Evolutionary conservation across 768 basidiomycete genomes (phyloP).

Genomic region (Exidia glandulosa): DNA sequence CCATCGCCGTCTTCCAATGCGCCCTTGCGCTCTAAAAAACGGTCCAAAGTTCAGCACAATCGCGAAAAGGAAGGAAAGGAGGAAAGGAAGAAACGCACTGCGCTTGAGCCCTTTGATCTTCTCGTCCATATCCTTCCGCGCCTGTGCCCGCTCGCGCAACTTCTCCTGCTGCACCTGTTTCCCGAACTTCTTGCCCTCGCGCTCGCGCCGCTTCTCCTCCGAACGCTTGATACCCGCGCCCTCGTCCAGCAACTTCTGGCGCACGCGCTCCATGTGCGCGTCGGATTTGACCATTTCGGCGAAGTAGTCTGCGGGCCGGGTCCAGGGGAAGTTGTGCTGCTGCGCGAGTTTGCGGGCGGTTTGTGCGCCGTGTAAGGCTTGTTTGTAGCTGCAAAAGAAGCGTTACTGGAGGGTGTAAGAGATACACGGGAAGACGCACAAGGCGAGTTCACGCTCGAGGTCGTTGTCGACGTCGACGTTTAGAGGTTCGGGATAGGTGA

Average conservation of each 20-base stretch:
- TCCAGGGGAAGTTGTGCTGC: slow-evolving; percentile 73
- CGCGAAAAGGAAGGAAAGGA: background rate
- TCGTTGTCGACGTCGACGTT: slow-evolving; percentile 78
- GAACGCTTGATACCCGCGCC: slow-evolving; percentile 77
- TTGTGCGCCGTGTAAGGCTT: slow-evolving; percentile 78
- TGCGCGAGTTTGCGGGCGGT: slow-evolving; percentile 66
- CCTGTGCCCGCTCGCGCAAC: slow-evolving; percentile 75
- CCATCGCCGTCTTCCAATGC: slow-evolving; percentile 54
- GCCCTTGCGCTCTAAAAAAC: slow-evolving; percentile 65
- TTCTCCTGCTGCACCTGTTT: slow-evolving; percentile 97
- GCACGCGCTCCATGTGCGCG: slow-evolving; percentile 93
- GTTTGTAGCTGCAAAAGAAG: slow-evolving; percentile 66
- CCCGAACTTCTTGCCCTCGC: slow-evolving; percentile 95
- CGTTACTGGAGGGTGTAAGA: background rate
- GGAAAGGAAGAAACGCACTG: slow-evolving; percentile 41
- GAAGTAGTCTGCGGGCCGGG: slow-evolving; percentile 87
- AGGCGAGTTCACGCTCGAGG: slow-evolving; percentile 87
- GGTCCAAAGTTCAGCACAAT: background rate
- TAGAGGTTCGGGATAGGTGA: slow-evolving; percentile 63
- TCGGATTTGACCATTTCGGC: slow-evolving; percentile 99
- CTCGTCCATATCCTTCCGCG: slow-evolving; percentile 89
- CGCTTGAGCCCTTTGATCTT: slow-evolving; percentile 78
- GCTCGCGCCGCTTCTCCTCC: slow-evolving; percentile 83
- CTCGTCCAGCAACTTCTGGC: slow-evolving; percentile 83
- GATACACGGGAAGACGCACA: slow-evolving; percentile 44